Evolutionary conservation across 1,284 basidiomycete genomes (phyloP), one percentile per base, ranked within the genome.

Genomic region (Trichosporon faecale): DNA sequence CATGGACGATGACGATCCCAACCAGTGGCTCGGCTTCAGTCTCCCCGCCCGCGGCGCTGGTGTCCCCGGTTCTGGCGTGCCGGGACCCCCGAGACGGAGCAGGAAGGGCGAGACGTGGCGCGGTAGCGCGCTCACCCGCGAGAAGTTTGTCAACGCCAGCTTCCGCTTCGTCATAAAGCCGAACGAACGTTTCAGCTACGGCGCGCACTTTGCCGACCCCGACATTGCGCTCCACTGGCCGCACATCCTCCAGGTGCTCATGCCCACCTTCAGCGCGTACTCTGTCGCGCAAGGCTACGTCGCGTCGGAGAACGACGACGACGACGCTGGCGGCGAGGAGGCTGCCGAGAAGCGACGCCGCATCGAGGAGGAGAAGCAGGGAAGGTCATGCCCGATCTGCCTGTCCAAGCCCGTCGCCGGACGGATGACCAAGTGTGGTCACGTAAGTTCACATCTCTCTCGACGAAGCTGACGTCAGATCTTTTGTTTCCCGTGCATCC

Each of bases 381-480:
- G 80, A 63, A 90, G 89, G 16, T 90, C 89, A 14, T 99, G 96
- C 82, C 97, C 96, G 2, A 98, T 99, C 74, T 99, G 96, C 84
- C 87, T 99, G 60, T 79, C 81, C 60, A 80, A 92, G 65, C 96
- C 95, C 5, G 90, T 90, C 55, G 94, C 94, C 21, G 93, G 96
- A 18, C 87, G 97, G 64, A 98, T 98, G 93, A 98, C 95, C 64
- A 94, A 93, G 85, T 98, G 95, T 76, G 95, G 95, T 70, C 95
- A 98, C 87, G 94, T 96, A 78, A 84, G 92, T 89, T 25, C 66
- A 46, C 66, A 65, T 64, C 12, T 6, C 1, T 12, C 49, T 23
- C 7, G 23, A 33, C 11, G 23, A 12, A 4, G n/a, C 68, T 69
- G 37, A 69, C 66, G 5, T 3, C 65, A 76, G 76, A 73, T 68